phyloP scores from a whole-genome alignment of 2,329 filamentous ascomycete species.

The Raffaelea ambrosiae region DNA sequence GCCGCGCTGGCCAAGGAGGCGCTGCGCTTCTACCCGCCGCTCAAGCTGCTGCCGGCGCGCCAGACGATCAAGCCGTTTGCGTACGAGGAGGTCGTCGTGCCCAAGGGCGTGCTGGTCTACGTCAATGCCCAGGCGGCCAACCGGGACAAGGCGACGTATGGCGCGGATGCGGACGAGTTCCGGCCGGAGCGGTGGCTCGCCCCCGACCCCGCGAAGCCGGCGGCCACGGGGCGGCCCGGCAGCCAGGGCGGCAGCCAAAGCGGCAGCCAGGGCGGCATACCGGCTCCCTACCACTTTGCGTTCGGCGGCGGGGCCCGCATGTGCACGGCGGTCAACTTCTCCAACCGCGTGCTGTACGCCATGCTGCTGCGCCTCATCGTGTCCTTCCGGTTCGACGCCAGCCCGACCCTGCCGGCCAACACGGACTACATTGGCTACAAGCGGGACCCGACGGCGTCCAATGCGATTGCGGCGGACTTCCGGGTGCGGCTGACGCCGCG shows the following conservation, averaged over 20 bases:
- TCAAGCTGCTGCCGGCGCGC: conserved; percentile 1
- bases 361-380: conserved; percentile 4
- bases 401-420: background rate
- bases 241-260: conserved; percentile 12
- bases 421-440: conserved; percentile 5
- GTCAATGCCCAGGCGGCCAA: conserved; percentile 2
- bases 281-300: conserved; percentile 1
- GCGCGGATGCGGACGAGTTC: conserved; percentile 33
- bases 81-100: background rate
- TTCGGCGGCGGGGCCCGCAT: conserved; percentile 4
- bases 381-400: background rate
- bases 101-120: background rate
- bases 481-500: background rate
- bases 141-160: conserved; percentile 29
- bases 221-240: background rate
- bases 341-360: conserved; percentile 4
- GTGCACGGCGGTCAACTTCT: conserved; percentile 5
- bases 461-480: conserved; percentile 1
- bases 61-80: background rate
- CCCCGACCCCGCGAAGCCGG: conserved; percentile 7
- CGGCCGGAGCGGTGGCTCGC: conserved; percentile 40
- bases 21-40: conserved; percentile 2
- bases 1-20: conserved; percentile 2
- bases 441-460: conserved; percentile 1
- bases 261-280: background rate